Percentiles rank a stretch among this genome's conserved stretches.
These are phyloP conservation scores for Tympanopsis confertula DNA, from an alignment of 2,329 filamentous ascomycete species.

Conservation along the genomic window DNA sequence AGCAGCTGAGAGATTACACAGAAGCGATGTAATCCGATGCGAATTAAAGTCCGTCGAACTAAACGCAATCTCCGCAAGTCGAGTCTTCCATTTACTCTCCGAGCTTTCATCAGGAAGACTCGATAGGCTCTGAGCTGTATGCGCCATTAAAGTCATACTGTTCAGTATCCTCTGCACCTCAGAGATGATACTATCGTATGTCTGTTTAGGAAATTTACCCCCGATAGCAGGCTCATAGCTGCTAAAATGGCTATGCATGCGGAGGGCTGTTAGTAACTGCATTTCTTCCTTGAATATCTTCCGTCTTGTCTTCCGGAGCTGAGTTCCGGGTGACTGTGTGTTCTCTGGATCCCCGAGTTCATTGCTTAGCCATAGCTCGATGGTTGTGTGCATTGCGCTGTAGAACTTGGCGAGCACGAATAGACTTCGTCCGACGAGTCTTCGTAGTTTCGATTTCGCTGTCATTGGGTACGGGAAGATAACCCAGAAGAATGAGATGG, in stretches of 20 bases:
- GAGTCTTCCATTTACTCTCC: neutral
- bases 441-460: neutral
- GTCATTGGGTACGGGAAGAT: neutral
- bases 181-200: neutral
- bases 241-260: neutral
- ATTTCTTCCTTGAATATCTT: slow-evolving; percentile 1
- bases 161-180: neutral
- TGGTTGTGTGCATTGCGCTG: neutral
- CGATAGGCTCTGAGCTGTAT: neutral
- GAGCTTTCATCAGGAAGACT: neutral
- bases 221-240: neutral
- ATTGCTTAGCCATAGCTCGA: neutral
- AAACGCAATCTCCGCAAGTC: neutral
- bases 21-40: neutral
- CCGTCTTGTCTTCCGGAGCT: neutral
- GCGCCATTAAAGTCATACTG: neutral
- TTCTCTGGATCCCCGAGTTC: neutral
- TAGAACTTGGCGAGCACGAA: neutral
- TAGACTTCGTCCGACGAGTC: neutral
- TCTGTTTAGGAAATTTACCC: neutral
- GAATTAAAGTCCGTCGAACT: neutral
- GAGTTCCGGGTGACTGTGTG: neutral
- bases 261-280: neutral
- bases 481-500: slow-evolving; percentile 1
- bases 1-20: neutral